phyloP scores from a whole-genome alignment of 1,284 basidiomycete species.

The Malassezia restricta region DNA sequence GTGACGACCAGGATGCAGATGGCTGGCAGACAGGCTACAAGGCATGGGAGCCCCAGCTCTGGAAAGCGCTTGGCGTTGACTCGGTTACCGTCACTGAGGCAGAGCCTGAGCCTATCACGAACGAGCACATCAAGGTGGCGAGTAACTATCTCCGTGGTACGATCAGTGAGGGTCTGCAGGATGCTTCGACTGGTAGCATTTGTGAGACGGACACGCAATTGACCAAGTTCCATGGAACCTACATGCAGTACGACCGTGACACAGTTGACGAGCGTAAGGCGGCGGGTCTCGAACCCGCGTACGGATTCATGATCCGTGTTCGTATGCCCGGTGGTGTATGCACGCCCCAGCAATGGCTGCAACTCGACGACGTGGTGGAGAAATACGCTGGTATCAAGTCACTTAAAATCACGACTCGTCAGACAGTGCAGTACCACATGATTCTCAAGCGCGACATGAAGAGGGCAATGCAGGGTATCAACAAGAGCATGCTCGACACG shows the following conservation, averaged over 20 bases:
- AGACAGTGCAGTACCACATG: slow-evolving; percentile 99
- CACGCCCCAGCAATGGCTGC: slow-evolving; percentile 78
- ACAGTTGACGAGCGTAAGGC: slow-evolving; percentile 89
- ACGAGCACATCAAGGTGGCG: slow-evolving; percentile 99
- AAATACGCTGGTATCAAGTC: slow-evolving; percentile 77
- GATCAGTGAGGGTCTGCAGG: slow-evolving; percentile 74
- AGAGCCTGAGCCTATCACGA: slow-evolving; percentile 92
- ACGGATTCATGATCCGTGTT: slow-evolving; percentile 96
- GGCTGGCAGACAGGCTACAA: slow-evolving; percentile 94
- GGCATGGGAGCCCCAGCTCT: slow-evolving; percentile 77
- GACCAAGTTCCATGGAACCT: slow-evolving; percentile 87
- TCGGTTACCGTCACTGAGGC: slow-evolving; percentile 74
- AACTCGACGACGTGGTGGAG: slow-evolving; percentile 89
- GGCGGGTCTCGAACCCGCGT: slow-evolving; percentile 88
- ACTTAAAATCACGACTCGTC: slow-evolving; percentile 92
- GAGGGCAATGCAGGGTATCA: slow-evolving; percentile 90
- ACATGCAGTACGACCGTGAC: slow-evolving; percentile 73
- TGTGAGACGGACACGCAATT: slow-evolving; percentile 81
- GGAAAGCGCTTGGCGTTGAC: slow-evolving; percentile 91
- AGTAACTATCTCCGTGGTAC: slow-evolving; percentile 88
- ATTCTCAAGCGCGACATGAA: slow-evolving; percentile 94
- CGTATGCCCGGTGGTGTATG: slow-evolving; percentile 93
- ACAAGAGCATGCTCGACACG: slow-evolving; percentile 79
- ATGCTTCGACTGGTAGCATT: slow-evolving; percentile 75
- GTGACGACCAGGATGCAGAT: slow-evolving; percentile 95